These are phyloP conservation scores for Eucalyptus microcorys DNA, from an alignment of 345 rosid genomes.

Conservation along the genomic window DNA sequence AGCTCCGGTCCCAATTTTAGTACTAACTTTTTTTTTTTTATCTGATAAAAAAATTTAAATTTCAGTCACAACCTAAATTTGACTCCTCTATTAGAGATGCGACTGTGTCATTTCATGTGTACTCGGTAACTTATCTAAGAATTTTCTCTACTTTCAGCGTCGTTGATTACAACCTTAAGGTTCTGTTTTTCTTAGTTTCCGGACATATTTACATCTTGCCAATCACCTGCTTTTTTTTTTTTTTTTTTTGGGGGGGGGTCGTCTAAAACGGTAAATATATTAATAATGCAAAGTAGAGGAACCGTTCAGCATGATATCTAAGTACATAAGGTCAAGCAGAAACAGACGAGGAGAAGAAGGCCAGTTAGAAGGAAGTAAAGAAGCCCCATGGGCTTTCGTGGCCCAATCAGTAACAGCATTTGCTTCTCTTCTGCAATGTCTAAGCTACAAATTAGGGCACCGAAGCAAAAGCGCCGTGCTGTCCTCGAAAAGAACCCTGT, in stretches of 20 bases:
- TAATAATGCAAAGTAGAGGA: too few species aligned
- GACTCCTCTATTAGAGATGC: neutral
- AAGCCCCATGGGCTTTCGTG: too few species aligned
- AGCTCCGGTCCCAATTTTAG: neutral
- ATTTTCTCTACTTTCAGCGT: neutral
- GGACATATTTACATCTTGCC: neutral
- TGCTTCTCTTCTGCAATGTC: too few species aligned
- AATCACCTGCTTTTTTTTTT: neutral
- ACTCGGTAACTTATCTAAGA: neutral
- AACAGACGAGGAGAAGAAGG: too few species aligned
- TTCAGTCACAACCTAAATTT: neutral
- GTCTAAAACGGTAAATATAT: too few species aligned
- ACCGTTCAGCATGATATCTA: too few species aligned
- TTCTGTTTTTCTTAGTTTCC: neutral
- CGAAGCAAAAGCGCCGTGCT: too few species aligned
- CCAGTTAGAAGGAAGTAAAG: too few species aligned
- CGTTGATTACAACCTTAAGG: neutral
- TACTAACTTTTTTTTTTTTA: neutral
- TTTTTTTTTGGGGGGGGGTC: too few species aligned
- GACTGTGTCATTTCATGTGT: neutral
- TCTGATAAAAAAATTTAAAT: neutral
- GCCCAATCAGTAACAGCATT: rapidly evolving
- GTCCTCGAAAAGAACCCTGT: too few species aligned
- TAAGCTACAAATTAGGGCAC: too few species aligned
- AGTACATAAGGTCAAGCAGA: too few species aligned